Base-by-base conservation (phyloP, 768 basidiomycete genomes). In the Daedaleopsis sinensis region DNA sequence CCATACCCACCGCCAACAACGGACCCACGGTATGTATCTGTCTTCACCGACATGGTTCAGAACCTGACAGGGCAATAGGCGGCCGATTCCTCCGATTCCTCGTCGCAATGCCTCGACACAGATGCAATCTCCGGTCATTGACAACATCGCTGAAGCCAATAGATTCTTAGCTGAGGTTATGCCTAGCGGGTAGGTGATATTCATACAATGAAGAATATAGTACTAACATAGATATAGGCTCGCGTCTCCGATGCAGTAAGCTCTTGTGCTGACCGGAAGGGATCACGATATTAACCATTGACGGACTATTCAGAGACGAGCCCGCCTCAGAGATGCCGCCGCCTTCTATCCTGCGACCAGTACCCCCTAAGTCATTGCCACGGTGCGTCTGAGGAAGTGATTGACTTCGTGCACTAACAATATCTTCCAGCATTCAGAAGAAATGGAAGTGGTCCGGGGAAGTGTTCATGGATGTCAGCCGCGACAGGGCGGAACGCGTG, bases 391-490 rank as follows among this genome's bases (percentile, higher is more conserved):
- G 27, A 32, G 7, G 27, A 32, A 32, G 4, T 32, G 7, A 32
- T 32, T 7, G 27, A 3, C 27, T 32, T 32, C 27, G 27, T 32
- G 27, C 27, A 7, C 27, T 32, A 32, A 32, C 7, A 32, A 7
- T 7, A 7, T 32, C 27, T 32, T 32, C 27, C 57, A 89, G 87
- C 63, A 82, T 85, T 43, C 77, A 76, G 21, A 85, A 84, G 68
- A 82, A 82, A 55, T 91, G 84, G 84, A 84, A 78, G 63, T 90
- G 90, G 89, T 74, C 78, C 39, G 89, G 88, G 23, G 74, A 82
- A 21, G 74, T 90, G 32, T 77, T 79, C 56, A 76, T 82, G 21
- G 76, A 75, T 24, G 71, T 72, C 2, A 70, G 71, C 19, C 69
- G 73, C 5, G 74, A 73, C 21, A 71, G 73, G 23, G 70, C 76